Conservation (phyloP, 768 basidiomycete species). For the Pholiota microspora region DNA sequence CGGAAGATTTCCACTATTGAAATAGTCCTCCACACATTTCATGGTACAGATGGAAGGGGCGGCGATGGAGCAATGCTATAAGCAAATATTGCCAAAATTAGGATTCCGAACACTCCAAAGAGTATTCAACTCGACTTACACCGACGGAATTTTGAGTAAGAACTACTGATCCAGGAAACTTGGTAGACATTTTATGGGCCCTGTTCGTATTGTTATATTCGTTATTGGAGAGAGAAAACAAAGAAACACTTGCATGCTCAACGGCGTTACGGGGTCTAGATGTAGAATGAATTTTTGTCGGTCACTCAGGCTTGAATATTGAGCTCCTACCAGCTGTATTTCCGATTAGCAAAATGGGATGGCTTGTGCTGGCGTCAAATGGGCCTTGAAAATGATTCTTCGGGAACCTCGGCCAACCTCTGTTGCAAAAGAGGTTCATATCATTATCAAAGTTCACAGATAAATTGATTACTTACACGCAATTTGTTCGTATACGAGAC, state of each 20-base stretch:
- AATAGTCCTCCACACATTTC: constrained; percentile 36
- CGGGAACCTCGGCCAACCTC: constrained; percentile 5
- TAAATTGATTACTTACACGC: constrained; percentile 26
- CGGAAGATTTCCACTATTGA: constrained; percentile 39
- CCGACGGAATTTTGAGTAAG: constrained; percentile 40
- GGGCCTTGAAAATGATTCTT: constrained; percentile 6
- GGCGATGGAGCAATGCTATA: constrained; percentile 33
- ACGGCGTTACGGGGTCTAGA: constrained; percentile 6
- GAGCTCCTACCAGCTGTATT: constrained; percentile 5
- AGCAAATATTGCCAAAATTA: background rate
- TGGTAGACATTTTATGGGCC: constrained; percentile 19
- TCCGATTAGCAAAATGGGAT: constrained; percentile 6
- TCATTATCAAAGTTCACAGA: too few species aligned
- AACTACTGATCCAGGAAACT: constrained; percentile 34
- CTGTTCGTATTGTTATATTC: background rate
- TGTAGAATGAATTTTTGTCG: background rate
- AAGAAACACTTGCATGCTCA: background rate
- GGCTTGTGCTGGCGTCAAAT: constrained; percentile 4
- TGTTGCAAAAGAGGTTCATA: background rate
- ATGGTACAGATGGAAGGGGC: constrained; percentile 35
- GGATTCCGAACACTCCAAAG: background rate
- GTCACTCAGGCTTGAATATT: background rate
- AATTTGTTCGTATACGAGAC: constrained; percentile 24
- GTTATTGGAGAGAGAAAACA: background rate
- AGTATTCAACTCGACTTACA: constrained; percentile 21